These are phyloP conservation scores for Linum trigynum DNA, from an alignment of 345 rosid species.

Conservation along the genomic window DNA sequence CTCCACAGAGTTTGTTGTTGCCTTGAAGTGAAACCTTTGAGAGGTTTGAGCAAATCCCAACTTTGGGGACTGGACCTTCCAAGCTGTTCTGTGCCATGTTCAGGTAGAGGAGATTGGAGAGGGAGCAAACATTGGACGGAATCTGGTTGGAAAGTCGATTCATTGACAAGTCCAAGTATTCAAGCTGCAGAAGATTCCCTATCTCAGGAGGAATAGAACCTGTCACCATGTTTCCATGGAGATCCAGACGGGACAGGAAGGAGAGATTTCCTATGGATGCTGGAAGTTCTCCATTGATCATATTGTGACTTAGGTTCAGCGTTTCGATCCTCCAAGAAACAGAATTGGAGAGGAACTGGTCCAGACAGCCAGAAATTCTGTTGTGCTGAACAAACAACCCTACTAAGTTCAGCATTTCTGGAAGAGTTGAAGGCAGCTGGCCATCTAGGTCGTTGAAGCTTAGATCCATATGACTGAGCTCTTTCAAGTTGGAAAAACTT, in stretches of 20 bases:
- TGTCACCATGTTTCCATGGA: slow-evolving; percentile 45
- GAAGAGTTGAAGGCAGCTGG: slow-evolving; percentile 48
- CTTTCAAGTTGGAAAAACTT: slow-evolving; percentile 60
- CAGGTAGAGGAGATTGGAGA: slow-evolving; percentile 35
- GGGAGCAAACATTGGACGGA: slow-evolving; percentile 47
- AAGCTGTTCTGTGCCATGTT: slow-evolving; percentile 47
- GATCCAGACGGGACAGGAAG: slow-evolving; percentile 52
- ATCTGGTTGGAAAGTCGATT: slow-evolving; percentile 56
- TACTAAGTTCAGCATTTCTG: slow-evolving; percentile 54
- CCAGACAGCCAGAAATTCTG: slow-evolving; percentile 40
- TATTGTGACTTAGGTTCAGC: slow-evolving; percentile 54
- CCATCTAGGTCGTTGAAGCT: slow-evolving; percentile 58
- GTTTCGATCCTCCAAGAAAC: slow-evolving; percentile 55
- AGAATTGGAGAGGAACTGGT: slow-evolving; percentile 34
- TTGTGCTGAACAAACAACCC: slow-evolving; percentile 70
- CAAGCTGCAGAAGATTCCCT: slow-evolving; percentile 57
- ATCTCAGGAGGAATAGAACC: slow-evolving; percentile 55
- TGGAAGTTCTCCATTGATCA: slow-evolving; percentile 49
- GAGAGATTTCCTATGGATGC: slow-evolving; percentile 53
- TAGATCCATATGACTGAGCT: slow-evolving; percentile 68
- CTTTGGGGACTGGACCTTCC: slow-evolving; percentile 52
- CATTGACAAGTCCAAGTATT: slow-evolving; percentile 48
- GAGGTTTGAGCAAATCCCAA: slow-evolving; percentile 49
- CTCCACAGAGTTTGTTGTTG: slow-evolving; percentile 60
- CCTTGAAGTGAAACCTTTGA: slow-evolving; percentile 40